Percentiles rank a stretch among this genome's conserved stretches.
These are phyloP conservation scores for Hypoxylon sp. DNA, from an alignment of 2,329 filamentous ascomycete species.

Conservation along the genomic window DNA sequence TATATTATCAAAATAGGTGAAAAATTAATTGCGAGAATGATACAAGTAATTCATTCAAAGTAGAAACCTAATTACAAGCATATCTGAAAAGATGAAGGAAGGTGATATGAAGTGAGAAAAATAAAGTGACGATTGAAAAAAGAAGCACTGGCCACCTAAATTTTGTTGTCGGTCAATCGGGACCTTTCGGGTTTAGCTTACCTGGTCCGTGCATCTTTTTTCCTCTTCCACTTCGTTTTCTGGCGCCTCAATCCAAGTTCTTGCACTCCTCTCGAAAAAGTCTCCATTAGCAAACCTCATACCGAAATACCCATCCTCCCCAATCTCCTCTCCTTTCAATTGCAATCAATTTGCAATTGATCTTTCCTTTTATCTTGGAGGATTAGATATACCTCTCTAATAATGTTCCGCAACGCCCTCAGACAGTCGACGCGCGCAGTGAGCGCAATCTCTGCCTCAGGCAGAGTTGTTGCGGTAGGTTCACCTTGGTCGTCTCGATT, in stretches of 20 bases:
- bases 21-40: background rate
- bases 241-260: constrained; percentile 35
- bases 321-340: constrained; percentile 72
- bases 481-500: constrained; percentile 56
- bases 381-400: constrained; percentile 68
- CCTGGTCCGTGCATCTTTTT: constrained; percentile 38
- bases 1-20: too few species aligned
- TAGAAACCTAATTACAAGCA: too few species aligned
- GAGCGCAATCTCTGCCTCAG: constrained; percentile 91
- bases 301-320: constrained; percentile 57
- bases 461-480: constrained; percentile 96
- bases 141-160: constrained; percentile 31
- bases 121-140: constrained; percentile 3
- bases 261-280: constrained; percentile 50
- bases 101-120: constrained; percentile 7
- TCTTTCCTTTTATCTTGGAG: constrained; percentile 64
- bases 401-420: constrained; percentile 99
- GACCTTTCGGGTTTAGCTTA: constrained; percentile 34
- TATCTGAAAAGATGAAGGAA: background rate
- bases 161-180: constrained; percentile 14
- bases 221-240: constrained; percentile 31
- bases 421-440: constrained; percentile 96
- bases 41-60: background rate
- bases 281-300: constrained; percentile 51
- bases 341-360: constrained; percentile 78